Evolutionary conservation across 306 rosid genomes (phyloP).

Genomic region (Cucurbita moschata): DNA sequence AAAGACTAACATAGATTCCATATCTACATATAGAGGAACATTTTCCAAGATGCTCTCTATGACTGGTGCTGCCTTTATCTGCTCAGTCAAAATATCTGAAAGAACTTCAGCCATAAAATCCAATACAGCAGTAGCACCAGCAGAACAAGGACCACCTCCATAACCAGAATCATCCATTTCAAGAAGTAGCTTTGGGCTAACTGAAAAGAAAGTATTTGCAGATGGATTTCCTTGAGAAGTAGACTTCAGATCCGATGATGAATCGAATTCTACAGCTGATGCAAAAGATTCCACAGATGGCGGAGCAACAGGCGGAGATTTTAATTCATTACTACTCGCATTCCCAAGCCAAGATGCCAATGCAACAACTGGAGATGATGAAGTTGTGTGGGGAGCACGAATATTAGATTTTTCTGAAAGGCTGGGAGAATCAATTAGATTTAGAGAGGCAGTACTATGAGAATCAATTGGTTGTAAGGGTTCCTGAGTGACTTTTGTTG

Average conservation of each 20-base stretch:
- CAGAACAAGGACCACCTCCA: slow-evolving; percentile 99
- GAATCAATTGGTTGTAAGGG: slow-evolving; percentile 41
- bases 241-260: slow-evolving; percentile 51
- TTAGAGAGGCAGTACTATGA: slow-evolving; percentile 56
- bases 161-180: slow-evolving; percentile 87
- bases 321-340: slow-evolving; percentile 39
- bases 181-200: slow-evolving; percentile 68
- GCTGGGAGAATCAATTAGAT: slow-evolving; percentile 57
- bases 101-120: slow-evolving; percentile 97
- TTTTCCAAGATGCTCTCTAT: slow-evolving; percentile 86
- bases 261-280: slow-evolving; percentile 45
- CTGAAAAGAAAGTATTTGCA: slow-evolving; percentile 41
- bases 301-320: slow-evolving; percentile 39
- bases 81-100: slow-evolving; percentile 85
- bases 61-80: slow-evolving; percentile 59
- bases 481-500: slow-evolving; percentile 32
- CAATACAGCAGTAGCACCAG: slow-evolving; percentile 90
- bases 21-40: slow-evolving; percentile 64
- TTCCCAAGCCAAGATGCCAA: slow-evolving; percentile 85
- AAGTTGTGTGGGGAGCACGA: slow-evolving; percentile 35
- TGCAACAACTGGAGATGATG: slow-evolving; percentile 55
- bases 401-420: slow-evolving; percentile 71
- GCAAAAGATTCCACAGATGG: slow-evolving; percentile 59
- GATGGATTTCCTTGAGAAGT: slow-evolving; percentile 48
- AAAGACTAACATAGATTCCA: slow-evolving; percentile 72